A percentile compares a stretch with the other conserved stretches of the same genome.
Conservation (phyloP, 2,329 filamentous ascomycete genomes). For the Clonostachys byssicola region DNA sequence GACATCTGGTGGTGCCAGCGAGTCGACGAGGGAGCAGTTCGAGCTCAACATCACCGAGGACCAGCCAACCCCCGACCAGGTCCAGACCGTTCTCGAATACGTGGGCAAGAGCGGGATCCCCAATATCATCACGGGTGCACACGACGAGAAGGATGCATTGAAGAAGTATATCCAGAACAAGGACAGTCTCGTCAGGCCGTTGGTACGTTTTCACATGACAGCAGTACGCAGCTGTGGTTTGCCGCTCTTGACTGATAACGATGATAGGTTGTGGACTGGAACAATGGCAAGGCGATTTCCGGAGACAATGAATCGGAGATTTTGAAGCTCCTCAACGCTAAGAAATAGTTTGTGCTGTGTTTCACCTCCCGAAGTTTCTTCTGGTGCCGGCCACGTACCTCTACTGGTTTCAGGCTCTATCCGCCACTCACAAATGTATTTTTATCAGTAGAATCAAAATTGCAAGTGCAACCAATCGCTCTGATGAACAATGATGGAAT, state of each 20-base stretch:
- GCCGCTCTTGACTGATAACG: conserved; percentile 1
- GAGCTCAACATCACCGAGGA: conserved; percentile 81
- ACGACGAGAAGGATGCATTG: conserved; percentile 71
- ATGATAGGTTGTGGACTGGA: conserved; percentile 71
- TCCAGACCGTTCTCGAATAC: conserved; percentile 81
- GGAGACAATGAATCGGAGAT: conserved; percentile 88
- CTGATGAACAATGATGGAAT: no score
- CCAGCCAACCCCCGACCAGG: conserved; percentile 75
- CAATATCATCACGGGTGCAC: conserved; percentile 69
- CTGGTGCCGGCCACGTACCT: no score
- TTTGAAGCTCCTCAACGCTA: conserved; percentile 67
- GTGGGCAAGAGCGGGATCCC: conserved; percentile 59
- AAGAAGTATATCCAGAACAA: conserved; percentile 69
- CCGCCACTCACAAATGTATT: no score
- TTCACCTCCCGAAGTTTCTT: no score
- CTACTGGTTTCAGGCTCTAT: no score
- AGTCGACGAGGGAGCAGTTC: conserved; percentile 67
- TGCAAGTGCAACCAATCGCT: no score
- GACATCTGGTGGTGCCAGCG: conserved; percentile 60
- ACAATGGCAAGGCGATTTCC: conserved; percentile 74
- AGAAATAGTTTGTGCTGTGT: conserved; percentile 24
- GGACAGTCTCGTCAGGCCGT: conserved; percentile 67
- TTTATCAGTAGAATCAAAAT: no score
- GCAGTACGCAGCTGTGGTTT: not conserved
- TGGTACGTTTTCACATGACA: conserved; percentile 51